phyloP scores from a whole-genome alignment of 2,329 filamentous ascomycete species.

The Venturia oleaginea region DNA sequence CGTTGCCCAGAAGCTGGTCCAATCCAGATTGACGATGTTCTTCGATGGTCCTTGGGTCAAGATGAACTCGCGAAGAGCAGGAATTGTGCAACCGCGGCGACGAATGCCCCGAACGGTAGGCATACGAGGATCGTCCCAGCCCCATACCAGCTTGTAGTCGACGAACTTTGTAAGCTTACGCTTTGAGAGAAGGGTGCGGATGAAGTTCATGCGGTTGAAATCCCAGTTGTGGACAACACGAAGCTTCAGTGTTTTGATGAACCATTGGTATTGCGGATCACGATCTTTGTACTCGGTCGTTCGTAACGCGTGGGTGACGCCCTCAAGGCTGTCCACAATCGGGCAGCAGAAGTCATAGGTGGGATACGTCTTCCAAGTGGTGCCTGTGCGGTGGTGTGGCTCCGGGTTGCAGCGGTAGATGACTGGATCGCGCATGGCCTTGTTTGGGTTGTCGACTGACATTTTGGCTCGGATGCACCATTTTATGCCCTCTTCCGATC shows the following conservation, averaged over 20 bases:
- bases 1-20: conserved; percentile 53
- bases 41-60: conserved; percentile 75
- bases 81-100: conserved; percentile 68
- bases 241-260: conserved; percentile 63
- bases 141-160: conserved; percentile 64
- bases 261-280: conserved; percentile 82
- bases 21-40: conserved; percentile 78
- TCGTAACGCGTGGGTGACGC: conserved; percentile 72
- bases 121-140: conserved; percentile 84
- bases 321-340: conserved; percentile 70
- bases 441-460: conserved; percentile 84
- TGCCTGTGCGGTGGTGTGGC: conserved; percentile 68
- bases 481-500: conserved; percentile 64
- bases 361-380: conserved; percentile 75
- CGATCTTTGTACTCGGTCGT: conserved; percentile 84
- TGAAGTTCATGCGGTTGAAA: conserved; percentile 76
- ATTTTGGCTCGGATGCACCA: conserved; percentile 96
- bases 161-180: conserved; percentile 79
- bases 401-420: conserved; percentile 86
- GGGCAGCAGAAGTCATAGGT: conserved; percentile 84
- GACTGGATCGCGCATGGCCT: conserved; percentile 90
- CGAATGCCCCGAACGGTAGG: conserved; percentile 73
- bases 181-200: conserved; percentile 75
- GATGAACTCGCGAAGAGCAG: conserved; percentile 74
- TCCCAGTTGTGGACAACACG: conserved; percentile 78